A percentile compares a stretch with the other conserved stretches of the same genome.
Conservation (phyloP, 2,329 filamentous ascomycete genomes). For the Penicillium olsonii region DNA sequence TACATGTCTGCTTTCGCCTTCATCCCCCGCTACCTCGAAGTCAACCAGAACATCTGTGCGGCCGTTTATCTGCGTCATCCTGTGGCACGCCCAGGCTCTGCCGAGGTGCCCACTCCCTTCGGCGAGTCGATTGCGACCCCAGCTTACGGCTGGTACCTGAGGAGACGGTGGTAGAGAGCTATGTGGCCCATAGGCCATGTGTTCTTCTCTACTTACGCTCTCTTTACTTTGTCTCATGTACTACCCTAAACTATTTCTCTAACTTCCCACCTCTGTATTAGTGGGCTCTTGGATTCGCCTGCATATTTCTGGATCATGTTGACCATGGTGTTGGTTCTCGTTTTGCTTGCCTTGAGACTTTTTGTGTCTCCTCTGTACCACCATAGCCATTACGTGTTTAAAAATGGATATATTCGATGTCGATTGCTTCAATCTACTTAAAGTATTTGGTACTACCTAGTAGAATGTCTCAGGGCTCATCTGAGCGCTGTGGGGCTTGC, state of each 20-base stretch:
- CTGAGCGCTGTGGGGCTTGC: neutral
- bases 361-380: constrained; percentile 23
- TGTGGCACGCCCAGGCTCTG: constrained; percentile 76
- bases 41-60: constrained; percentile 95
- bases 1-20: constrained; percentile 94
- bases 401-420: constrained; percentile 23
- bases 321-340: constrained; percentile 30
- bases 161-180: constrained; percentile 63
- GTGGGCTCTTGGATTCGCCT: constrained; percentile 31
- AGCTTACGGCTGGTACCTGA: constrained; percentile 92
- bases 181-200: constrained; percentile 4
- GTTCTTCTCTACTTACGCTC: constrained; percentile 10
- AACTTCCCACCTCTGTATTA: constrained; percentile 36
- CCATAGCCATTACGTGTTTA: constrained; percentile 28
- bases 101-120: constrained; percentile 86
- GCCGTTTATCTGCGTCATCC: constrained; percentile 95
- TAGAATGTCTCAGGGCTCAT: no score
- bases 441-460: no score
- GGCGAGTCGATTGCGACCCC: constrained; percentile 68
- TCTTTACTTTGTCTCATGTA: constrained; percentile 21
- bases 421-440: neutral
- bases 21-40: constrained; percentile 92
- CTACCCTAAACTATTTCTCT: constrained; percentile 10
- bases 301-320: constrained; percentile 28
- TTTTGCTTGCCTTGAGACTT: constrained; percentile 20